These are phyloP conservation scores for Rhodotorula toruloides DNA, from an alignment of 768 basidiomycete genomes.

Conservation along the genomic window DNA sequence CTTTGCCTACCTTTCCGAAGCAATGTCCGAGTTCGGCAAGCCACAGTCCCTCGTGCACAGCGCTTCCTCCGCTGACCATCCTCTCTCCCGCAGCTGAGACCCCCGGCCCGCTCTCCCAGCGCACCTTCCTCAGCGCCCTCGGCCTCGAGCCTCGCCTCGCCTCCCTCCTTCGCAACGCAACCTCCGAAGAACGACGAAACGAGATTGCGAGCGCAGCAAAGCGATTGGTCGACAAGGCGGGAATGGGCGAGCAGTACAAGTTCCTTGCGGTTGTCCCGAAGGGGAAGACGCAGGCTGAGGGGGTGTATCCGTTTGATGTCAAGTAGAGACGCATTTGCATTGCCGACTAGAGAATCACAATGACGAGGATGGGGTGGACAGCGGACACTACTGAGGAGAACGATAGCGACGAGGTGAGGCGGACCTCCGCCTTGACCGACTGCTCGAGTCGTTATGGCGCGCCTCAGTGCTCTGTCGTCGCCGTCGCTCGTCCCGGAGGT, in stretches of 20 bases:
- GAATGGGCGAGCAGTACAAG: conserved; percentile 86
- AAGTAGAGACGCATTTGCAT: too few species aligned
- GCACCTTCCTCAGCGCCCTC: conserved; percentile 69
- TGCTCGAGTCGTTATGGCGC: too few species aligned
- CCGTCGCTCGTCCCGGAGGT: too few species aligned
- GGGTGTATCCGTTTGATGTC: conserved; percentile 32
- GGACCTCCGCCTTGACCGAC: too few species aligned
- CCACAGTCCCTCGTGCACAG: neutral
- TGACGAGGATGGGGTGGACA: too few species aligned
- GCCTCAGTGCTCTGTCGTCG: too few species aligned
- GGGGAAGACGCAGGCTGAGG: conserved; percentile 16
- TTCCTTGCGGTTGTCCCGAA: conserved; percentile 60
- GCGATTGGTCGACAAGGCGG: conserved; percentile 65
- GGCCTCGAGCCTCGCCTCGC: conserved; percentile 66
- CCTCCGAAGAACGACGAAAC: conserved; percentile 51
- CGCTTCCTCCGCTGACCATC: neutral
- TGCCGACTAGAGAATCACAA: neutral
- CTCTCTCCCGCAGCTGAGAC: conserved; percentile 46
- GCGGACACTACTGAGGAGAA: neutral
- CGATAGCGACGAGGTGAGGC: too few species aligned
- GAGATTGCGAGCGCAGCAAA: conserved; percentile 60
- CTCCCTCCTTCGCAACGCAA: conserved; percentile 56
- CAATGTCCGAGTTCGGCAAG: conserved; percentile 58
- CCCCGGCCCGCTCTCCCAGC: conserved; percentile 71
- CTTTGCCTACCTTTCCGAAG: conserved; percentile 79